Percentiles rank a stretch among this genome's conserved stretches.
phyloP scores from a whole-genome alignment of 768 basidiomycete genomes.

The Suillus placidus region DNA sequence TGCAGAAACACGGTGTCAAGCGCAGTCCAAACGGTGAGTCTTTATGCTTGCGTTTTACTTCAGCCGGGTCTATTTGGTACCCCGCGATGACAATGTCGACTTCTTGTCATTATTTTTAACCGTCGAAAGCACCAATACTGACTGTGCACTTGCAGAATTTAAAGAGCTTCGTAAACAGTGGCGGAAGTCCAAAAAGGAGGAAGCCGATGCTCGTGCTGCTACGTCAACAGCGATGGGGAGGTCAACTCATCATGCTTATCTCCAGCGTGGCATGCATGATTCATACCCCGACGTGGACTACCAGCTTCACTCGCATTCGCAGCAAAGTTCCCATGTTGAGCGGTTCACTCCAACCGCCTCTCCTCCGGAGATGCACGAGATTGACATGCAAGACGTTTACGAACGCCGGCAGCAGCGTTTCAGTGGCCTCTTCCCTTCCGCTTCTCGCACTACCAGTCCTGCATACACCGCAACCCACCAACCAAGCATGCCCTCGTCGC shows the following conservation, averaged over 20 bases:
- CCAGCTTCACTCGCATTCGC: conserved; percentile 20
- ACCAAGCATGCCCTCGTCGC: conserved; percentile 24
- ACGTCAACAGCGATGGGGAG: conserved; percentile 22
- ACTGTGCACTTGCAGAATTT: conserved; percentile 67
- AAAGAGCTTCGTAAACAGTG: conserved; percentile 96
- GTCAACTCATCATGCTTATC: conserved; percentile 16
- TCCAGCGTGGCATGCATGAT: conserved; percentile 40
- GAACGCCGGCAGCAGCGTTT: conserved; percentile 33
- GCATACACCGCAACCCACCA: conserved; percentile 27
- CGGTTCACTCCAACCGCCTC: conserved; percentile 17
- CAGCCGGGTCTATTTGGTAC: conserved; percentile 6
- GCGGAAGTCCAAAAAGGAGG: conserved; percentile 91
- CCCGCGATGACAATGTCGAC: conserved; percentile 8
- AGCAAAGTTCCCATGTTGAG: conserved; percentile 31
- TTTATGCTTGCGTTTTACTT: conserved; percentile 12
- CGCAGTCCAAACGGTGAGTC: conserved; percentile 84
- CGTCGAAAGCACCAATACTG: conserved; percentile 15
- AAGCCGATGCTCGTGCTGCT: conserved; percentile 32
- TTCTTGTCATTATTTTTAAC: conserved; percentile 9
- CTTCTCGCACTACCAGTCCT: conserved; percentile 18
- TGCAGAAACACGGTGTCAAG: conserved; percentile 95
- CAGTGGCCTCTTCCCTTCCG: conserved; percentile 22
- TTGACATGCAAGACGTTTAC: conserved; percentile 21
- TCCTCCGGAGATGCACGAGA: conserved; percentile 25
- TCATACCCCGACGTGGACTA: conserved; percentile 29